These are phyloP conservation scores for Hemileia vastatrix DNA, from an alignment of 1,284 basidiomycete genomes.

Conservation along the genomic window DNA sequence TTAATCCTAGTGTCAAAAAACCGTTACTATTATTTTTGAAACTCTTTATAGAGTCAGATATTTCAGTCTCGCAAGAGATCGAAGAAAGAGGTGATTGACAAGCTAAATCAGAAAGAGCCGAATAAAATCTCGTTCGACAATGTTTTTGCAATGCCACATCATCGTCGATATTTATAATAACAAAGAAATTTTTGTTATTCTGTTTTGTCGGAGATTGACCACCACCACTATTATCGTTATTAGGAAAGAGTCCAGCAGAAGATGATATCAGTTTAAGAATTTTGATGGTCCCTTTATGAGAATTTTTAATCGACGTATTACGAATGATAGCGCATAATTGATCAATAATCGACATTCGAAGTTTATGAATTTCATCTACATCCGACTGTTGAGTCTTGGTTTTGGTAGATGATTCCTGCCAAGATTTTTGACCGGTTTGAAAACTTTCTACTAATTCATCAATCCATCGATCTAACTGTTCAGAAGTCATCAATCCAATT, in stretches of 20 bases:
- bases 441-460: conserved; percentile 9
- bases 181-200: too few species aligned
- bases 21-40: too few species aligned
- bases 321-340: conserved; percentile 15
- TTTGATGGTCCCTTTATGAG: neutral
- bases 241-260: too few species aligned
- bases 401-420: too few species aligned
- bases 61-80: too few species aligned
- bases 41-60: too few species aligned
- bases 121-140: conserved; percentile 12
- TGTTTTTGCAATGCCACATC: too few species aligned
- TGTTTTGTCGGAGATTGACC: too few species aligned
- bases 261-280: conserved; percentile 8
- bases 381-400: neutral
- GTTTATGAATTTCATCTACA: neutral
- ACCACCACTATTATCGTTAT: too few species aligned
- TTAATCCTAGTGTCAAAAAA: too few species aligned
- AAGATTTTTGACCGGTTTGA: neutral
- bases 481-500: neutral
- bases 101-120: conserved; percentile 6
- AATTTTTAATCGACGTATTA: neutral
- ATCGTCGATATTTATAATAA: too few species aligned
- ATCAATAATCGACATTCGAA: neutral
- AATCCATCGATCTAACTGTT: conserved; percentile 9
- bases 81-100: too few species aligned